Evolutionary conservation across 768 basidiomycete species (phyloP).

Genomic region (Mrakia blollopis): DNA sequence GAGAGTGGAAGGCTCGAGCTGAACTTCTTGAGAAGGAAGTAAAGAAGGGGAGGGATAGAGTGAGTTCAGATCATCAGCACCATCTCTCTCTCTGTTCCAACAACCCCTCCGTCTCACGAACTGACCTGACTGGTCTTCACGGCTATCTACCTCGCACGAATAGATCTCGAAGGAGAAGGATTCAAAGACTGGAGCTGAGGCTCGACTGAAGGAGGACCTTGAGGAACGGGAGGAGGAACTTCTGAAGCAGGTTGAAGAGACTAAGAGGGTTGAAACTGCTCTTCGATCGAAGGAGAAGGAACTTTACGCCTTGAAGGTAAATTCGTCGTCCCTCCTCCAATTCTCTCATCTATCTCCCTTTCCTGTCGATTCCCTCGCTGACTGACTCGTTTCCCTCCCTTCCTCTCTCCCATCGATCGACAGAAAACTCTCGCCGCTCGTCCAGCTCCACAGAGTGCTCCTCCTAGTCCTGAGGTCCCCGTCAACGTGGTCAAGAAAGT

Average conservation of each 20-base stretch:
- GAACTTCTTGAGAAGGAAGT: not conserved
- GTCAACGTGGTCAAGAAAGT: not conserved
- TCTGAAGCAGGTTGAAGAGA: constrained; percentile 24
- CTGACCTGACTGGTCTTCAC: not conserved
- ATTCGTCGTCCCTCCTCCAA: not conserved
- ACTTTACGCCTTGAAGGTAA: constrained; percentile 11
- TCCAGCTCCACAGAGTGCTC: not conserved
- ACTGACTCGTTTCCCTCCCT: not conserved
- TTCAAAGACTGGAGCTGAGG: not conserved
- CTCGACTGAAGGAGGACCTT: not conserved
- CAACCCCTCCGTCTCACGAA: not conserved
- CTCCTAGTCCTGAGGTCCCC: not conserved
- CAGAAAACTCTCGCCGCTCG: not conserved
- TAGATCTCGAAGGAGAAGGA: constrained; percentile 18
- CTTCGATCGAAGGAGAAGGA: constrained; percentile 19
- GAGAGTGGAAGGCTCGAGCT: not conserved
- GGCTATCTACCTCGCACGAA: not conserved
- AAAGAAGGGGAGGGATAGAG: not conserved
- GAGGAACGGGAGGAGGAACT: constrained; percentile 24
- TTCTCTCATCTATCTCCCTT: no score
- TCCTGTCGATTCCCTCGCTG: no score
- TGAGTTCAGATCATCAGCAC: no score
- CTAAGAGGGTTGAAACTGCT: constrained; percentile 13
- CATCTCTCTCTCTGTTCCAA: not conserved
- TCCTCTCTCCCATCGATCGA: not conserved